Evolutionary conservation across 2,329 filamentous ascomycete species (phyloP).

Genomic region (Alternaria longipes): DNA sequence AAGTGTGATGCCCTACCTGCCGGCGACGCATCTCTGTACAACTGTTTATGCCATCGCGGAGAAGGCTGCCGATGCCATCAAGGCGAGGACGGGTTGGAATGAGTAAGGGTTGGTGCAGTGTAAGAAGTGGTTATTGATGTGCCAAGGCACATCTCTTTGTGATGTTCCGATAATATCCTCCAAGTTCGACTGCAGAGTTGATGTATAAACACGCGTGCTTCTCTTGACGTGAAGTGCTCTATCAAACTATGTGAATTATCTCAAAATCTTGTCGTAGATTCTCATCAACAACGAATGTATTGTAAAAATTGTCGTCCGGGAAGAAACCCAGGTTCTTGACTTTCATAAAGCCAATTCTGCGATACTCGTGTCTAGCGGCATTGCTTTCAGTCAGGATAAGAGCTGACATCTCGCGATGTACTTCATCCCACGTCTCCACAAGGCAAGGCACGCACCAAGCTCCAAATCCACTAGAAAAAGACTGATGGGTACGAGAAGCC

Average conservation of each 20-base stretch:
- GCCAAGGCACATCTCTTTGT: accelerated
- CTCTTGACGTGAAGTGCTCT: not conserved
- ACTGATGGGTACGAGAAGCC: too few relatives aligned
- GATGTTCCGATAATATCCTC: not conserved
- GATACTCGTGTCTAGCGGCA: too few relatives aligned
- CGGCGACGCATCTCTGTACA: slow-evolving; percentile 22
- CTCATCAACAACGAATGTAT: not conserved
- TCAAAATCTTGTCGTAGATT: not conserved
- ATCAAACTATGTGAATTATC: not conserved
- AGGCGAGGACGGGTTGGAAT: not conserved
- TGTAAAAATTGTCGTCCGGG: not conserved
- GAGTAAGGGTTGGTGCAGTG: not conserved
- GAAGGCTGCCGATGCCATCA: not conserved
- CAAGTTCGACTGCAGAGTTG: not conserved
- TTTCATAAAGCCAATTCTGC: too few relatives aligned
- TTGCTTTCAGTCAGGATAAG: too few relatives aligned
- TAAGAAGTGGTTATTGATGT: not conserved
- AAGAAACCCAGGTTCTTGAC: not conserved
- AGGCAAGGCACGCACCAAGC: too few relatives aligned
- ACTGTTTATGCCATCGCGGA: slow-evolving; percentile 39
- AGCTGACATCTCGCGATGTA: too few relatives aligned
- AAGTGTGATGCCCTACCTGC: slow-evolving; percentile 1
- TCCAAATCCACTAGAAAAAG: too few relatives aligned
- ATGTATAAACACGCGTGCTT: not conserved
- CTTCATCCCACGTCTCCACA: too few relatives aligned